Percentiles rank a stretch among this genome's conserved stretches.
phyloP scores from a whole-genome alignment of 106 monocot genomes.

The Apostasia ramifera region DNA sequence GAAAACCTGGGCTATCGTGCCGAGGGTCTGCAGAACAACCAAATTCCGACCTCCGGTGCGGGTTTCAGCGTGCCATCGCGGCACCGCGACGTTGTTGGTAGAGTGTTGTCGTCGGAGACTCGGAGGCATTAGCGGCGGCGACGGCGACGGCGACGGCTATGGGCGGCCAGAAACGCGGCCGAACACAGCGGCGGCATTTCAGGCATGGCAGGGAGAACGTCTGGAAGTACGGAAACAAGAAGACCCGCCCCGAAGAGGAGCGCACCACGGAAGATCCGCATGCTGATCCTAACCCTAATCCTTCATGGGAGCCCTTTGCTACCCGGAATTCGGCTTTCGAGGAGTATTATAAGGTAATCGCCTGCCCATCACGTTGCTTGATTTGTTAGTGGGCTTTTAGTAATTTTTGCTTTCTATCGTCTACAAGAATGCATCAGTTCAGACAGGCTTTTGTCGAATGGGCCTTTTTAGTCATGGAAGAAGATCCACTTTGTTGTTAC shows the following conservation, averaged over 20 bases:
- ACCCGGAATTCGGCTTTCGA: conserved; percentile 70
- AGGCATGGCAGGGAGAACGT: conserved; percentile 82
- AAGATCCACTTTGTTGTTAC: background rate
- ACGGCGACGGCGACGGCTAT: conserved; percentile 1
- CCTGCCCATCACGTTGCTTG: background rate
- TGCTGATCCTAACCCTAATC: conserved; percentile 20
- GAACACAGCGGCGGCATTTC: conserved; percentile 92
- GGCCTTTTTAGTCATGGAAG: background rate
- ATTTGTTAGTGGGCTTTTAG: background rate
- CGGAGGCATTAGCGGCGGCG: background rate
- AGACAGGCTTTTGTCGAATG: background rate
- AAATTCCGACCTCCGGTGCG: too few relatives aligned
- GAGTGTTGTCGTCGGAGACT: background rate
- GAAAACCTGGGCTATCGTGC: too few relatives aligned
- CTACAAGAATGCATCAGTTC: background rate
- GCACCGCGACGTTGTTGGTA: background rate
- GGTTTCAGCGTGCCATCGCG: background rate
- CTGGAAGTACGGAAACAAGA: conserved; percentile 64
- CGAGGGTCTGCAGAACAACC: too few relatives aligned
- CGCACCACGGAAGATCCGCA: conserved; percentile 5
- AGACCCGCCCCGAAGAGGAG: conserved; percentile 16
- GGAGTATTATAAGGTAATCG: conserved; percentile 85
- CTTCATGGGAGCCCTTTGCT: conserved; percentile 67
- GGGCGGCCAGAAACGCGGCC: conserved; percentile 77
- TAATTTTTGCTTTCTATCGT: background rate